Percentiles rank a stretch among this genome's conserved stretches.
Conservation (phyloP, 202 grass and related monocot genomes). For the Schoenoplectus triqueter region DNA sequence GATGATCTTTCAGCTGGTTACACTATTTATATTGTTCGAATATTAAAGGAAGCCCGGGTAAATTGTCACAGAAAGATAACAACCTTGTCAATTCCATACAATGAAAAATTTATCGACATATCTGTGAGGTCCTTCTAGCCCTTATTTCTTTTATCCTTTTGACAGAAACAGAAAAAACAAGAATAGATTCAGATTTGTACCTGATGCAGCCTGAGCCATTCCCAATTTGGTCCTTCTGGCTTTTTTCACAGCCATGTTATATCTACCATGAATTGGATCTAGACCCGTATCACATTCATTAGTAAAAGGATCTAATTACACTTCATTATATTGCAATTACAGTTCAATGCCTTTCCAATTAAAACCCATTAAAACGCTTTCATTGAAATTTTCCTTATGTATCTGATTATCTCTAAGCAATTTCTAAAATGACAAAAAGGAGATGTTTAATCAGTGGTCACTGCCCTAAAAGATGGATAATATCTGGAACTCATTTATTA, state of each 20-base stretch:
- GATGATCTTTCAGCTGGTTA: not conserved
- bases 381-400: too few species aligned
- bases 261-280: not conserved
- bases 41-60: not conserved
- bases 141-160: not conserved
- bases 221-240: not conserved
- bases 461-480: not conserved
- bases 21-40: not conserved
- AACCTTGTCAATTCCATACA: not conserved
- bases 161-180: not conserved
- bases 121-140: not conserved
- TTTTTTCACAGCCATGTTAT: not conserved
- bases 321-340: not conserved
- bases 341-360: not conserved
- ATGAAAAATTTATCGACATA: too few species aligned
- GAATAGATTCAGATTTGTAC: not conserved
- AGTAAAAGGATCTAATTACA: not conserved
- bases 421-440: not conserved
- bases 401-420: not conserved
- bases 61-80: not conserved
- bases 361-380: not conserved
- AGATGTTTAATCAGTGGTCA: not conserved
- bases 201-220: slow-evolving; percentile 27
- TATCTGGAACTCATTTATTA: not conserved
- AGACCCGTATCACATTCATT: not conserved